Evolutionary conservation across 164 flowering plant species (phyloP).

Genomic region (Vitis amurensis): DNA sequence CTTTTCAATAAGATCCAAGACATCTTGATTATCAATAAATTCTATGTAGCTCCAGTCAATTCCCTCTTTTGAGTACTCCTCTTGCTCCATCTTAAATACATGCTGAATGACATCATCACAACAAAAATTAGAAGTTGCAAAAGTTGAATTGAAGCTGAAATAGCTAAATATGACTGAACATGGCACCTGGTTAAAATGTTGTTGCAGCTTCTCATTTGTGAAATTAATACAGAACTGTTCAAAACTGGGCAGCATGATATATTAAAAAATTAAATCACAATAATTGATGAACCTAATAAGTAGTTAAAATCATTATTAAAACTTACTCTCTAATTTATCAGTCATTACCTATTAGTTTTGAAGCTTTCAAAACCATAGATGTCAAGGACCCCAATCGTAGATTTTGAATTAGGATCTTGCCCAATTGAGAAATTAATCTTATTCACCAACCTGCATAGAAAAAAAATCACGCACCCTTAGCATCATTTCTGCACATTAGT

Average conservation of each 20-base stretch:
- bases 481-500: slow-evolving; percentile 6
- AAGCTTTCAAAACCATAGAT: slow-evolving; percentile 99
- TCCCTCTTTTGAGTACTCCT: slow-evolving; percentile 78
- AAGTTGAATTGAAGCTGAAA: slow-evolving; percentile 4
- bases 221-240: slow-evolving; percentile 96
- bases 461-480: slow-evolving; percentile 5
- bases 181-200: slow-evolving; percentile 94
- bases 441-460: slow-evolving; percentile 72
- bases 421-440: slow-evolving; percentile 91
- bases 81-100: slow-evolving; percentile 96
- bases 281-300: not conserved
- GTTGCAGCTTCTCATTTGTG: slow-evolving; percentile 97
- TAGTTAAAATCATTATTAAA: not conserved
- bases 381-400: slow-evolving; percentile 90
- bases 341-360: slow-evolving; percentile 71
- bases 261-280: not conserved
- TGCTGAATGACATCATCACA: slow-evolving; percentile 53
- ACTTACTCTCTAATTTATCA: not conserved
- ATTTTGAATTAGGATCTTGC: slow-evolving; percentile 78
- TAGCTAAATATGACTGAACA: slow-evolving; percentile 12
- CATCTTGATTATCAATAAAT: slow-evolving; percentile 94
- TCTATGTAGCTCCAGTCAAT: slow-evolving; percentile 96
- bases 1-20: slow-evolving; percentile 91
- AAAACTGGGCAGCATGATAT: slow-evolving; percentile 55
- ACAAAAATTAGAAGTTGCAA: slow-evolving; percentile 10